A percentile compares a stretch with the other conserved stretches of the same genome.
phyloP scores from a whole-genome alignment of 2,329 filamentous ascomycete genomes.

The Lasiodiplodia sp. region DNA sequence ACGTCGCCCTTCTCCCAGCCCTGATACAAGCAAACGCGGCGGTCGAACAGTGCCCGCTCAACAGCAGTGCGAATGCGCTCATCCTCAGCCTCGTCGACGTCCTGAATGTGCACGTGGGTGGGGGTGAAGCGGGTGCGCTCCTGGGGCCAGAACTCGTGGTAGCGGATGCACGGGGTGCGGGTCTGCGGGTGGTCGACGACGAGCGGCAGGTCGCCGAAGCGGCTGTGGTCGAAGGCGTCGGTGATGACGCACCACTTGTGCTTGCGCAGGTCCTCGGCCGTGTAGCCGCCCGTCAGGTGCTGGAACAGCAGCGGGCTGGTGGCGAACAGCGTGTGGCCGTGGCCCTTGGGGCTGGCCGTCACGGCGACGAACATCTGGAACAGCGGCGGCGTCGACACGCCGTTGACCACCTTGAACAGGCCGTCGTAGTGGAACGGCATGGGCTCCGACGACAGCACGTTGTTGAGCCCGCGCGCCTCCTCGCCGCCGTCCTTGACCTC shows the following conservation, averaged over 20 bases:
- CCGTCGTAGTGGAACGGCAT: conserved; percentile 68
- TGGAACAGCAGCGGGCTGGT: conserved; percentile 60
- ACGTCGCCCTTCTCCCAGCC: conserved; percentile 64
- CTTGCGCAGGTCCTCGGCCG: conserved; percentile 46
- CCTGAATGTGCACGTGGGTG: conserved; percentile 34
- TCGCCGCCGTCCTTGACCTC: conserved; percentile 66
- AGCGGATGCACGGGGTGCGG: conserved; percentile 58
- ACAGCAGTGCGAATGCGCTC: conserved; percentile 39
- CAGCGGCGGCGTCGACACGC: conserved; percentile 35
- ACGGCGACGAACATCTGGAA: conserved; percentile 63
- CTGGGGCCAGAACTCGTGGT: conserved; percentile 63
- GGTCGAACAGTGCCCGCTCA: conserved; percentile 57
- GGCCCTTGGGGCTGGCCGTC: conserved; percentile 57
- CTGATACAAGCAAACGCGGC: conserved; percentile 59
- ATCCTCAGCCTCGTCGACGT: conserved; percentile 7
- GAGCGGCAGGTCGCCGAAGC: conserved; percentile 55
- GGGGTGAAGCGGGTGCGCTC: conserved; percentile 61
- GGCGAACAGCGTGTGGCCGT: conserved; percentile 63
- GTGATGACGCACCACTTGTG: conserved; percentile 61
- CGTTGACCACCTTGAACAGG: conserved; percentile 61
- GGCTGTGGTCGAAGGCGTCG: conserved; percentile 55
- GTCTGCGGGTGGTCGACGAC: conserved; percentile 57
- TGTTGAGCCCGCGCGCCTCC: conserved; percentile 57
- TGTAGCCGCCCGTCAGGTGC: conserved; percentile 51
- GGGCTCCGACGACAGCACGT: conserved; percentile 58